Evolutionary conservation across 768 basidiomycete genomes (phyloP).

Genomic region (Trametes coccinea): DNA sequence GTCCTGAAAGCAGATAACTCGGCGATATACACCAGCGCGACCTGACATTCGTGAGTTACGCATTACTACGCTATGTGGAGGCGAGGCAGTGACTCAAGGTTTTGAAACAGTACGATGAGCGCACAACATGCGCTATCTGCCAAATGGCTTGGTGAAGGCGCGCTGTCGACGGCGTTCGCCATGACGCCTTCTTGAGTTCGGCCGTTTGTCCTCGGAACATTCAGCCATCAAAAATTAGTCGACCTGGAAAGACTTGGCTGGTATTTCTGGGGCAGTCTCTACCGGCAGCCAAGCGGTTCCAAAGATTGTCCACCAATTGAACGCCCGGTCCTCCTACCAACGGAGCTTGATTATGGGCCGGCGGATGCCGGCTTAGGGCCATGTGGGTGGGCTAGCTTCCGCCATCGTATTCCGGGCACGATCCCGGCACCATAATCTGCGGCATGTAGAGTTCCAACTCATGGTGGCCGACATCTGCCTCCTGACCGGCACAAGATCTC

Average conservation of each 20-base stretch:
- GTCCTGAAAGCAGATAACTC: background rate
- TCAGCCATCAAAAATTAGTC: background rate
- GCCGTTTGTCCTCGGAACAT: background rate
- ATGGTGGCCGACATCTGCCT: background rate
- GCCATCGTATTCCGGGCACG: conserved; percentile 1
- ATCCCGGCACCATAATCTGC: background rate
- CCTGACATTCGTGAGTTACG: background rate
- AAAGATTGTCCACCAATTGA: too few relatives aligned
- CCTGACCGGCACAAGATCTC: conserved; percentile 3
- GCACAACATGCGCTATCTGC: background rate
- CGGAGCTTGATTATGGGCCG: background rate
- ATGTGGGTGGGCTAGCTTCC: conserved; percentile 5
- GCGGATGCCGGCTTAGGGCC: conserved; percentile 11
- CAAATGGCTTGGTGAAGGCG: background rate
- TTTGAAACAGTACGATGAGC: background rate
- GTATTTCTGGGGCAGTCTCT: background rate
- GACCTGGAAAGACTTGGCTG: background rate
- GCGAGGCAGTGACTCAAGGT: conserved; percentile 4
- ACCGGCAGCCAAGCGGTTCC: too few relatives aligned
- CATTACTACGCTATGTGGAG: background rate
- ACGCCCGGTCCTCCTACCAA: too few relatives aligned
- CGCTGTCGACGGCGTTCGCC: background rate
- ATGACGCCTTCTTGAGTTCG: background rate
- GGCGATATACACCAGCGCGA: background rate
- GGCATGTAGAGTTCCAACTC: background rate